phyloP scores from a whole-genome alignment of 225 moss, liverwort and hornwort species.

The Physcomitrellopsis africana region DNA sequence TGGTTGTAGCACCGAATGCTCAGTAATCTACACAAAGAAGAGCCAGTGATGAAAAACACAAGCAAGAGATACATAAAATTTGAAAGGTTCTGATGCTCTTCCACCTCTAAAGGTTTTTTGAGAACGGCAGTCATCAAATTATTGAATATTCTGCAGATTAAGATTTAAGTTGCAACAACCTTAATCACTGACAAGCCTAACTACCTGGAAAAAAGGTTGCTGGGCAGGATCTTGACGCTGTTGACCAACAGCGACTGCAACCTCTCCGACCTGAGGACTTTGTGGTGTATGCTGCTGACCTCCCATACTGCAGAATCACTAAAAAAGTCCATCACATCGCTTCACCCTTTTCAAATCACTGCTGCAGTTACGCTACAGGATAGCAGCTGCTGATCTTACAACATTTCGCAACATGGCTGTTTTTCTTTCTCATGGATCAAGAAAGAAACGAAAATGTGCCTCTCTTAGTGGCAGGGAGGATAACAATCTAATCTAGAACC shows the following conservation, averaged over 20 bases:
- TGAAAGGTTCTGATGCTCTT: background rate
- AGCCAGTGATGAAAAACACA: background rate
- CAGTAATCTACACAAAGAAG: background rate
- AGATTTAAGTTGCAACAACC: background rate
- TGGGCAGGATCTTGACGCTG: conserved; percentile 63
- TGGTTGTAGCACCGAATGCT: conserved; percentile 2
- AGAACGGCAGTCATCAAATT: background rate
- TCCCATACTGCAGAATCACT: conserved; percentile 59
- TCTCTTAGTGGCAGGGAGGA: background rate
- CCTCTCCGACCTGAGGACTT: conserved; percentile 58
- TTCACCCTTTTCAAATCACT: conserved; percentile 23
- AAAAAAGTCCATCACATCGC: conserved; percentile 24
- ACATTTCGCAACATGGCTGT: background rate
- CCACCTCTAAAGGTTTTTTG: too few relatives aligned
- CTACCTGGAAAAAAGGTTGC: conserved; percentile 65
- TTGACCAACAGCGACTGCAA: conserved; percentile 46
- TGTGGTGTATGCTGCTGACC: conserved; percentile 77
- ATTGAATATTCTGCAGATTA: background rate
- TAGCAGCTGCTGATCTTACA: background rate
- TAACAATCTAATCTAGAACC: background rate
- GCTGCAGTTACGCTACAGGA: background rate
- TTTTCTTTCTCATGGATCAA: background rate
- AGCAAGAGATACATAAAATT: background rate
- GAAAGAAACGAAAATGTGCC: too few relatives aligned
- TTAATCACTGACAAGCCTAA: conserved; percentile 15